Evolutionary conservation across 2,329 filamentous ascomycete species (phyloP), one percentile per base, ranked within the genome.

Genomic region (Ceratocystis eucalypticola): DNA sequence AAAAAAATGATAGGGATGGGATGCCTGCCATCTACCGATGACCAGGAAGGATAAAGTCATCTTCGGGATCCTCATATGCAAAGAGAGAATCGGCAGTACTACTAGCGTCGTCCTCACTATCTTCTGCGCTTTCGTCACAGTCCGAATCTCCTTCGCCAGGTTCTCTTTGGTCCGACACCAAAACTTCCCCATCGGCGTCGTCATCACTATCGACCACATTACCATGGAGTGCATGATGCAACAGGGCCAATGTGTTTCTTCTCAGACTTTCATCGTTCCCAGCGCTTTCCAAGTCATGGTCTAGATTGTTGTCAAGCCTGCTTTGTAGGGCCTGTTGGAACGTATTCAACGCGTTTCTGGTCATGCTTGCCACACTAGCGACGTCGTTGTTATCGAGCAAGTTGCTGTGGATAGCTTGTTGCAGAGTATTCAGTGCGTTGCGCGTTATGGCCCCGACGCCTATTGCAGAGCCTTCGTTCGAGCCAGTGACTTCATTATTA

Each of bases 21-120:
- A 12, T 22, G 10, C 22, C n/a, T 53, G 48, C 5, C n/a, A 17
- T 68, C 75, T 73, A 81, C 66, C 78, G 73, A 70, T 82, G 80
- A 30, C 80, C 80, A 69, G 81, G 75, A 22, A 82, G 74, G 55
- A 78, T 71, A 64, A 84, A 80, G 64, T 80, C 77, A 53, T 79
- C 76, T 37, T 82, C 78, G 45, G 81, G 77, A 37, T 82, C 78
- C 7, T 80, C 79, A 15, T 80, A 78, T 17, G 74, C 73, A 61
- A 65, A 65, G 22, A 65, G 53, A 28, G 64, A 65, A 4, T 79
- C 77, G 6, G 81, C 64, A 22, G 65, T 25, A n/a, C 66, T 68
- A 41, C 59, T 80, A 2, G 80, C 80, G 28, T 77, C 78, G 17
- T 79, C 78, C 20, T 79, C 77, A 7, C 75, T 75, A 44, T 78